Conservation (phyloP, 2,329 filamentous ascomycete species). For the Ilyonectria mors-panacis region DNA sequence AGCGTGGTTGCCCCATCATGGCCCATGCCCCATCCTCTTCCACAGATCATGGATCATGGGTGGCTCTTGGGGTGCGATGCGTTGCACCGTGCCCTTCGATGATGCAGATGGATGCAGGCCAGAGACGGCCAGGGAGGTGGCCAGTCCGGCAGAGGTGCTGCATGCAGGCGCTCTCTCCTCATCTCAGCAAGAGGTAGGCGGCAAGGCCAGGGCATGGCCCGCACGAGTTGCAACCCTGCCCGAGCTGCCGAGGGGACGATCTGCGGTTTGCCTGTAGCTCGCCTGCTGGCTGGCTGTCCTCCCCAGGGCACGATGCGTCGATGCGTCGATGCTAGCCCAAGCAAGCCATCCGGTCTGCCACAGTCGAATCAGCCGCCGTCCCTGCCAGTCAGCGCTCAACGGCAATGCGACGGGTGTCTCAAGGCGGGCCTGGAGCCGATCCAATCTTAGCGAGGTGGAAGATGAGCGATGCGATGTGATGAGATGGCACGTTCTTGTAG, state of each 20-base stretch:
- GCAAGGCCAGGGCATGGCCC: constrained; percentile 34
- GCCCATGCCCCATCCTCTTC: constrained; percentile 31
- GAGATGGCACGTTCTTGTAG: constrained; percentile 43
- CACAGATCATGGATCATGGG: constrained; percentile 38
- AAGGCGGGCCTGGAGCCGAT: constrained; percentile 40
- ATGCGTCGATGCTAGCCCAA: constrained; percentile 17
- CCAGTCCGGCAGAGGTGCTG: constrained; percentile 45
- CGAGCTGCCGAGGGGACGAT: constrained; percentile 46
- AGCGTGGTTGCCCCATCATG: constrained; percentile 28
- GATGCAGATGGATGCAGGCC: constrained; percentile 43
- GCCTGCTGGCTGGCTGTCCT: constrained; percentile 26
- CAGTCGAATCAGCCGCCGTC: constrained; percentile 41
- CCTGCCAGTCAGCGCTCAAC: constrained; percentile 38
- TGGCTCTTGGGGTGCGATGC: constrained; percentile 33
- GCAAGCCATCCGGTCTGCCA: constrained; percentile 29
- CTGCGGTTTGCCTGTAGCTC: constrained; percentile 44
- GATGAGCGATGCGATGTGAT: constrained; percentile 46
- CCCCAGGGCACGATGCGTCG: constrained; percentile 14
- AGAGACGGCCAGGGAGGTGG: constrained; percentile 37
- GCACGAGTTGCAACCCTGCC: constrained; percentile 41
- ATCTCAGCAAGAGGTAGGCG: constrained; percentile 37
- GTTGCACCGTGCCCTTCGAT: constrained; percentile 46
- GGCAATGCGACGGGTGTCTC: constrained; percentile 43
- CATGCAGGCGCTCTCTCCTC: constrained; percentile 37
- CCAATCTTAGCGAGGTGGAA: constrained; percentile 41